phyloP scores from a whole-genome alignment of 805 yeast genomes.

The Hermanozyma aechmeae region DNA sequence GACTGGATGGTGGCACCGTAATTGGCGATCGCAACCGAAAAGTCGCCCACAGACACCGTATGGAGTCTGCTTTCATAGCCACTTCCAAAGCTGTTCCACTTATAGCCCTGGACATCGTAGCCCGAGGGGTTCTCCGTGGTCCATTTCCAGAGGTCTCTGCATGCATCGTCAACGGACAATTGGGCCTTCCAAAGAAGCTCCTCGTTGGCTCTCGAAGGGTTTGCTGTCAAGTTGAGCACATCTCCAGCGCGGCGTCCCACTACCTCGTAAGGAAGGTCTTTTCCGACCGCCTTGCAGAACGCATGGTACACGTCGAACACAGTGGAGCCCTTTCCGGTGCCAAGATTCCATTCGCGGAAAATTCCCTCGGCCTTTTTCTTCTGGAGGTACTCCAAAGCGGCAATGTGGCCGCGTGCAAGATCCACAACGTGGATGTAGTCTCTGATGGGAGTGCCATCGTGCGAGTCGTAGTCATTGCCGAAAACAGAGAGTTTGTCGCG shows the following conservation, averaged over 20 bases:
- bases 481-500: slow-evolving; percentile 58
- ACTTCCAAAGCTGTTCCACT: slow-evolving; percentile 19
- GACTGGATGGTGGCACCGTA: slow-evolving; percentile 44
- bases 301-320: slow-evolving; percentile 63
- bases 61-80: slow-evolving; percentile 26
- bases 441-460: slow-evolving; percentile 75
- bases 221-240: slow-evolving; percentile 66
- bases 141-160: slow-evolving; percentile 74
- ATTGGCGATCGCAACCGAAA: slow-evolving; percentile 35
- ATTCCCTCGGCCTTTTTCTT: slow-evolving; percentile 30
- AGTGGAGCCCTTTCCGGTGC: slow-evolving; percentile 74
- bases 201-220: slow-evolving; percentile 52
- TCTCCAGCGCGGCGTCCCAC: slow-evolving; percentile 67
- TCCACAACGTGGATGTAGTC: slow-evolving; percentile 80
- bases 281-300: slow-evolving; percentile 57
- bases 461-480: slow-evolving; percentile 62
- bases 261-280: slow-evolving; percentile 55
- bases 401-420: slow-evolving; percentile 67
- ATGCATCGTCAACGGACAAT: slow-evolving; percentile 50
- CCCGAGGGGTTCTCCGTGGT: slow-evolving; percentile 61
- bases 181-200: slow-evolving; percentile 62
- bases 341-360: slow-evolving; percentile 74
- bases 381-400: slow-evolving; percentile 54
- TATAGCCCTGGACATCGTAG: slow-evolving; percentile 26
- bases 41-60: slow-evolving; percentile 18